These are phyloP conservation scores for Talaromyces thailandensis DNA, from an alignment of 495 filamentous ascomycete species.

Conservation along the genomic window DNA sequence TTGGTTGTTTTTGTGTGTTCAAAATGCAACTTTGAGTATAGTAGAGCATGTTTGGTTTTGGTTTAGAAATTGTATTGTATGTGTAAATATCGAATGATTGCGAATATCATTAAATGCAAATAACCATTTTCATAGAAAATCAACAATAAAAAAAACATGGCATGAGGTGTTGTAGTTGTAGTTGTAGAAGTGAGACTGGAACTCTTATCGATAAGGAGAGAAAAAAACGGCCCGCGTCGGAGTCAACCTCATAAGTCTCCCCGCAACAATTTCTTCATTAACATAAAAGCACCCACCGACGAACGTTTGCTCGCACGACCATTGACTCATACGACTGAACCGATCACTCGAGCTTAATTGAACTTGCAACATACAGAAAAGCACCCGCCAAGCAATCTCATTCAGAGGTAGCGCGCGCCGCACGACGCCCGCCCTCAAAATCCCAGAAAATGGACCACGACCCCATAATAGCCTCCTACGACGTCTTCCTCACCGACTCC, in stretches of 20 bases:
- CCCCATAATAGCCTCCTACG: conserved; percentile 50
- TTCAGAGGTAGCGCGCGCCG: neutral
- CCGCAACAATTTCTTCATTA: neutral
- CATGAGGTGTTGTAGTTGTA: no score
- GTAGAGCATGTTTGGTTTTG: neutral
- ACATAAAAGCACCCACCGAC: no score
- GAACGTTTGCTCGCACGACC: no score
- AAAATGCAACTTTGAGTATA: neutral
- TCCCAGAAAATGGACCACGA: conserved; percentile 23
- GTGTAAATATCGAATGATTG: neutral
- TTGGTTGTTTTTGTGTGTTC: neutral
- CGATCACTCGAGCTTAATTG: no score
- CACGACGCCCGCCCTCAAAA: neutral
- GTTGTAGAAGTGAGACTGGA: neutral
- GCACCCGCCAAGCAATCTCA: neutral
- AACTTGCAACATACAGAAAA: neutral
- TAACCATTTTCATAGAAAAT: neutral
- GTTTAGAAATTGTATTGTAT: neutral
- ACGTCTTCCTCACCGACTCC: conserved; percentile 51
- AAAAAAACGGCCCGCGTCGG: neutral
- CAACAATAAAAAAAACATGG: neutral
- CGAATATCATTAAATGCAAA: neutral
- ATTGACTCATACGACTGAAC: no score
- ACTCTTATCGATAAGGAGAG: conserved; percentile 7
- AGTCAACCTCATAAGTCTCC: neutral